phyloP scores from a whole-genome alignment of 1,139 yeast species.

The Blastobotrys ciferrii region DNA sequence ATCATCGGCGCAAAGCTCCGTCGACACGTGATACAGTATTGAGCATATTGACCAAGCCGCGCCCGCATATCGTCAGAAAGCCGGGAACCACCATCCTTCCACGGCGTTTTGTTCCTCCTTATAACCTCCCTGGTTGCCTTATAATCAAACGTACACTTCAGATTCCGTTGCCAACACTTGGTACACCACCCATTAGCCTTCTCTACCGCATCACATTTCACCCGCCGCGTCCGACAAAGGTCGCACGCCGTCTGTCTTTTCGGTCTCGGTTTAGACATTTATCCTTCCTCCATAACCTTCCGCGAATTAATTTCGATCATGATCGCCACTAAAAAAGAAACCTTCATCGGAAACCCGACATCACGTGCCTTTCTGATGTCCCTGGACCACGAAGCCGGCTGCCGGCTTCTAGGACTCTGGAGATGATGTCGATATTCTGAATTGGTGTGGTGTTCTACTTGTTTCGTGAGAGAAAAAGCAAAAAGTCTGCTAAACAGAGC shows the following conservation, averaged over 20 bases:
- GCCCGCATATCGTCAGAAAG: background rate
- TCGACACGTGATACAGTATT: background rate
- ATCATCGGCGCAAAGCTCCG: conserved; percentile 2
- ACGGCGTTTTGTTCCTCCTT: conserved; percentile 3
- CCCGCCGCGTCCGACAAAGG: conserved; percentile 9
- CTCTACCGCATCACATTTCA: conserved; percentile 9
- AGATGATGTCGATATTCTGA: no score
- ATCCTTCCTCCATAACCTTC: background rate
- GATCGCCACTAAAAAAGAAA: no score
- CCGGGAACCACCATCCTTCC: conserved; percentile 5
- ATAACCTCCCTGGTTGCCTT: conserved; percentile 6
- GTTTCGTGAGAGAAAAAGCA: no score
- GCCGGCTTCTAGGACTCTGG: no score
- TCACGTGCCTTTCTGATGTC: no score
- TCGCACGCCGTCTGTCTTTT: conserved; percentile 12
- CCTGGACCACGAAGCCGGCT: no score
- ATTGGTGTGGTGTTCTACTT: no score
- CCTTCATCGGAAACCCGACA: no score
- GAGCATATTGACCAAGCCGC: background rate
- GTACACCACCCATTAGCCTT: conserved; percentile 6
- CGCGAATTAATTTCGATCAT: background rate
- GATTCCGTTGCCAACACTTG: conserved; percentile 8
- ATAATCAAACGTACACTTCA: conserved; percentile 9
- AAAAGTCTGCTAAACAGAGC: no score
- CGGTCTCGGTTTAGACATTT: conserved; percentile 10